Percentiles rank a stretch among this genome's conserved stretches.
These are phyloP conservation scores for Pharus latifolius DNA, from an alignment of 176 grass and related monocot genomes.

Conservation along the genomic window DNA sequence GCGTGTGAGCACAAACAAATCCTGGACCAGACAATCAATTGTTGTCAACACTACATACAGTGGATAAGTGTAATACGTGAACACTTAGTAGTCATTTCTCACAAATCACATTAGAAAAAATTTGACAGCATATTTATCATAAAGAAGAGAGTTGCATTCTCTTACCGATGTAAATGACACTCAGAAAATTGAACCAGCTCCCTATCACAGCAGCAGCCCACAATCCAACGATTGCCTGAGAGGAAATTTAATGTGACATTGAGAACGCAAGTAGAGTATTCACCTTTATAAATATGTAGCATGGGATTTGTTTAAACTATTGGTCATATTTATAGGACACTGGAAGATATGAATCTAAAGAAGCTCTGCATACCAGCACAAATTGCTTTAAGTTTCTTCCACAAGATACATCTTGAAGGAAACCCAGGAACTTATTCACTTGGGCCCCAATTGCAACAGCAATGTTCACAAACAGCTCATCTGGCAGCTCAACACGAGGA, in stretches of 20 bases:
- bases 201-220: constrained; percentile 69
- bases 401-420: constrained; percentile 79
- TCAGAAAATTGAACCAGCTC: constrained; percentile 86
- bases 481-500: constrained; percentile 58
- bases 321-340: not conserved
- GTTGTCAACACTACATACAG: not conserved
- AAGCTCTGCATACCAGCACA: constrained; percentile 40
- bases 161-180: constrained; percentile 86
- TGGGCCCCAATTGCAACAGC: constrained; percentile 43
- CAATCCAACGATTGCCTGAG: constrained; percentile 53
- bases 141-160: not conserved
- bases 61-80: not conserved
- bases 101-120: no score
- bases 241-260: not conserved
- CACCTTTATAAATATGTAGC: not conserved
- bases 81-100: no score
- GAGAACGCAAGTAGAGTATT: not conserved
- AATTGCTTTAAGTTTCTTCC: constrained; percentile 74
- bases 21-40: constrained; percentile 31
- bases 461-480: constrained; percentile 61
- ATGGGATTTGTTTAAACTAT: not conserved
- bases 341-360: not conserved
- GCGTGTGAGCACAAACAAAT: constrained; percentile 65
- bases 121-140: no score
- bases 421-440: constrained; percentile 60